phyloP scores from a whole-genome alignment of 345 rosid species.

The Syzygium grande region DNA sequence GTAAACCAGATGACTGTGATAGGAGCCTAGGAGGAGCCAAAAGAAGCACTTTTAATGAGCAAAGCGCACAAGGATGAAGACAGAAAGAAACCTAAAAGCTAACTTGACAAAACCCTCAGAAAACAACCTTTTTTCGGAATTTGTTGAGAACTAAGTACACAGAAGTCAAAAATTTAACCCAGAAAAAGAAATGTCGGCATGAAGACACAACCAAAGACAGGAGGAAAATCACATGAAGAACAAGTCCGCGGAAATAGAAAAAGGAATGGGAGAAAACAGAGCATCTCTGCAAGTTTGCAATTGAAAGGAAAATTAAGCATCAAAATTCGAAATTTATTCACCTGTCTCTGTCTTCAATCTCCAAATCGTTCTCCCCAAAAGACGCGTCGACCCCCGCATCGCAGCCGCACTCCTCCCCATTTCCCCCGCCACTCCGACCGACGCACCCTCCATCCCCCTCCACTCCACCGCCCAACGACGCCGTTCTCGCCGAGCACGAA shows the following conservation, averaged over 20 bases:
- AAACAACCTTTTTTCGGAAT: neutral
- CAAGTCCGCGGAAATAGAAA: neutral
- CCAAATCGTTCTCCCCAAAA: constrained; percentile 39
- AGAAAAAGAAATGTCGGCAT: neutral
- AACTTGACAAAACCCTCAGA: neutral
- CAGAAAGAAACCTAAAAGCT: neutral
- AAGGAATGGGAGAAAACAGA: neutral
- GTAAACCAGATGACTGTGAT: neutral
- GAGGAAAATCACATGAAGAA: neutral
- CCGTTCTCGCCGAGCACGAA: constrained; percentile 4
- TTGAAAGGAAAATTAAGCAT: neutral
- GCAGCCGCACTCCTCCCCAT: neutral
- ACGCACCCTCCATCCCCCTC: constrained; percentile 5
- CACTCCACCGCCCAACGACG: constrained; percentile 3
- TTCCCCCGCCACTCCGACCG: neutral
- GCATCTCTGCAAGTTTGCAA: neutral
- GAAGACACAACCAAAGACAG: neutral
- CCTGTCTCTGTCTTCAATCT: constrained; percentile 46
- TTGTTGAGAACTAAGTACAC: neutral
- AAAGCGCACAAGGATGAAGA: neutral
- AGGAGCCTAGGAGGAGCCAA: neutral
- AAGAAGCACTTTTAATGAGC: neutral
- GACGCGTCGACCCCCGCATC: constrained; percentile 26
- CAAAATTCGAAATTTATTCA: neutral
- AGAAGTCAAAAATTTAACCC: neutral